Evolutionary conservation across 2,329 filamentous ascomycete genomes (phyloP), one percentile per base, ranked within the genome.

Genomic region (Ceratocystis colombiana): DNA sequence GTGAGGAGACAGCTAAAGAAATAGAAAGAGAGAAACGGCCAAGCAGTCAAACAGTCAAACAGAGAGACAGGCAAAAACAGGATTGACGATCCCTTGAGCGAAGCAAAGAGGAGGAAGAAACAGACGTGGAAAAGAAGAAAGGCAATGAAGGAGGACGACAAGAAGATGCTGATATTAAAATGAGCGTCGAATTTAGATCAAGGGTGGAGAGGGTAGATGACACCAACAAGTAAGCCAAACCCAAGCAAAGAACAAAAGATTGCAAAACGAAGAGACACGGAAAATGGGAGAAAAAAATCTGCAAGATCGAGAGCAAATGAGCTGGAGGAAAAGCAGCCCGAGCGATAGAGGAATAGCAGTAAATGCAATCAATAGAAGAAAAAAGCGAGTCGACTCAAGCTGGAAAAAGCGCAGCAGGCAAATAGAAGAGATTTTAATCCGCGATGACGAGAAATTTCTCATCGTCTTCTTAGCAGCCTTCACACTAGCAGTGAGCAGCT

Each of bases 261-360:
- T 61, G 17, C n/a, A 30, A 64, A 48, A 25, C 10, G 15, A 50
- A 50, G 44, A 50, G 41, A 41, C n/a, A 66, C 15, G 22, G 15
- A 25, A 62, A 20, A 50, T 25, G 65, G 20, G 28, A 44, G 53
- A 62, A 22, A 28, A 5, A 44, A 20, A 50, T 41, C 33, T 28
- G n/a, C 20, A 33, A 25, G 46, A 28, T 53, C 25, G 17, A 62
- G 30, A 65, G 10, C 28, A 65, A 41, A 10, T 12, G 10, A 15
- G 10, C 33, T 1, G 10, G 1, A 37, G 33, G 33, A 37, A 8
- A 37, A 37, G 33, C 33, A 37, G 33, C 37, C 37, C 37, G 37
- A 48, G 44, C 41, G 41, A 66, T 17, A 61, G 45, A 44, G 20
- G 20, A 63, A 17, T 63, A n/a, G 20, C n/a, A 66, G 12, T 3